Base-by-base conservation (phyloP, 768 basidiomycete genomes). In the Tremella mesenterica region DNA sequence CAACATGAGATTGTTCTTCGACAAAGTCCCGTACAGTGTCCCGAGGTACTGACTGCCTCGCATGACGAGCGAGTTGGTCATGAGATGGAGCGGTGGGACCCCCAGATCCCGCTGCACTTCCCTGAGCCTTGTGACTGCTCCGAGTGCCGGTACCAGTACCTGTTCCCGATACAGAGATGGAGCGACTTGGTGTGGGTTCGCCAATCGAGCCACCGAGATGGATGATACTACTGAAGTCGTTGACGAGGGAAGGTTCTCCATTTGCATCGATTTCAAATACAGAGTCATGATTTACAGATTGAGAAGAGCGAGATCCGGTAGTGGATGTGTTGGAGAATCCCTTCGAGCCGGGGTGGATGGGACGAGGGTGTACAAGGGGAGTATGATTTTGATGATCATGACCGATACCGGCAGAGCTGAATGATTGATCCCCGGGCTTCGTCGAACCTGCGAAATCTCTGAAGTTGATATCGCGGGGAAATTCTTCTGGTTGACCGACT, bases 191-290 rank as follows among this genome's bases (percentile, higher is more conserved):
- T n/a, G 52, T 45, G 8, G 27, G 52, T 34, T 33, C 43, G 20
- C 30, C 27, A 23, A 12, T 47, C 29, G 34, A 41, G 29, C 38
- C 38, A 16, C 27, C 33, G n/a, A 41, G 38, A 21, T 64, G 50
- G 8, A 70, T 59, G 45, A 70, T 70, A 2, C 65, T 63, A 33
- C 56, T 57, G 23, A 64, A 63, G 44, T 70, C 68, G 16, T 55
- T 52, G 34, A 64, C 43, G 18, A 68, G 43, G 2, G 53, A 34
- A 6, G 25, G 52, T 16, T 60, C 51, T n/a, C 63, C 63, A 21
- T 60, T 41, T 5, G 64, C 62, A 48, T 63, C 60, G 14, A 56
- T 38, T 16, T 61, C 61, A 36, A 64, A 30, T 31, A 27, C 51
- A 9, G 52, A 50, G n/a, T 41, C 21, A 27, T 44, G 21, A 20